Base-by-base conservation (phyloP, 176 grass and related monocot genomes). In the Hordeum marinum region DNA sequence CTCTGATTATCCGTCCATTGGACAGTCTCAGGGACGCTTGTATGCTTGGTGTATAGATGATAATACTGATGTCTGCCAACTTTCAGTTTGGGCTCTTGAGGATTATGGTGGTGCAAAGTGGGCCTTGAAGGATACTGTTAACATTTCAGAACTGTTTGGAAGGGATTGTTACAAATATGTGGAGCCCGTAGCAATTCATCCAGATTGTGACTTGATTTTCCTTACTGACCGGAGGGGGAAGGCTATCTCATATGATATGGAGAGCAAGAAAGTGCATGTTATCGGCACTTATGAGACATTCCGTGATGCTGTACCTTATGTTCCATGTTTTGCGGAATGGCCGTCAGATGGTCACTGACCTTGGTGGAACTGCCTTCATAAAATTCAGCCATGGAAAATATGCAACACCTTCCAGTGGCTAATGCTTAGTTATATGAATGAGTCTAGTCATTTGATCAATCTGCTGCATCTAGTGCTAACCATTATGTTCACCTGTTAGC, bases 221-320 rank as follows among this genome's bases (percentile, higher is more conserved):
- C 39, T 72, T 60, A 39, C 69, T 82, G 68, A 13, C 39, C n/a
- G 35, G 35, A 42, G 11, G n/a, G 66, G 58, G 23, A 57, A 72
- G 0, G 41, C 80, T 68, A 72, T 72, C 67, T 37, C 52, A 21
- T 82, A 82, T 72, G 80, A 82, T 29, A 42, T 82, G 50, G 80
- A 69, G 11, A 35, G 35, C 50, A 55, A 5, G 48, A 25, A 73
- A 48, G 70, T 73, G 70, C 70, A 48, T 27, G 41, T 27, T 27
- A 27, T 73, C 1, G 7, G 55, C 57, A 41, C 34, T 41, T 17
- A 8, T 9, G 3, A 23, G 25, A 41, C 23, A 78, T 4, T 40
- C 36, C 2, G 0, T 6, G 32, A 12, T 15, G 69, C 43, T 72
- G 40, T 45, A 46, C 69, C 69, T 46, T 72, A 72, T 72, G 43